A percentile compares a stretch with the other conserved stretches of the same genome.
Conservation (phyloP, 2,329 filamentous ascomycete genomes). For the Phialophora macrospora region DNA sequence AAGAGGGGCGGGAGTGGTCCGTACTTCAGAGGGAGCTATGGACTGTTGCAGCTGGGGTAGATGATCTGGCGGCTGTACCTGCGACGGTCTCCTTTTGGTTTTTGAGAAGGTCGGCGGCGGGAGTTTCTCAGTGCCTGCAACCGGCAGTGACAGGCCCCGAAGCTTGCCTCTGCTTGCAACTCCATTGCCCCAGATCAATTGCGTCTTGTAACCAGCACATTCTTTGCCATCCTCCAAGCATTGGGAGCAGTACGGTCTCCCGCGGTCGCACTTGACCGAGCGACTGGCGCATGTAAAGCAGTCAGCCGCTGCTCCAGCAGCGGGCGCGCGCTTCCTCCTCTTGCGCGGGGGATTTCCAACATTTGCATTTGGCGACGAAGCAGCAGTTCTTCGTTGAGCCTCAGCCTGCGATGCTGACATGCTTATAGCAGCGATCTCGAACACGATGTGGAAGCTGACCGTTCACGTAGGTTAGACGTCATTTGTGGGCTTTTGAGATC, state of each 20-base stretch:
- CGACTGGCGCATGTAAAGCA: slow-evolving; percentile 92
- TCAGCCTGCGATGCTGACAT: slow-evolving; percentile 26
- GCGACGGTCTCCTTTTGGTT: slow-evolving; percentile 28
- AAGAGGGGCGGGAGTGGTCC: slow-evolving; percentile 6
- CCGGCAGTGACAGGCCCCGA: slow-evolving; percentile 77
- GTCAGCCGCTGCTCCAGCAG: slow-evolving; percentile 88
- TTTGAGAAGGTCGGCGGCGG: slow-evolving; percentile 19
- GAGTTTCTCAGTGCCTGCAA: slow-evolving; percentile 54
- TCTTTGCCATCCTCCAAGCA: slow-evolving; percentile 90
- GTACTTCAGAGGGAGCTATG: slow-evolving; percentile 5
- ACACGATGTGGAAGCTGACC: slow-evolving; percentile 13
- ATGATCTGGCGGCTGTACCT: slow-evolving; percentile 5
- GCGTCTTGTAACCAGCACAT: slow-evolving; percentile 95
- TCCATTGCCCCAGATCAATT: slow-evolving; percentile 93
- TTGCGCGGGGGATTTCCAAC: slow-evolving; percentile 52
- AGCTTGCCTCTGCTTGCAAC: slow-evolving; percentile 95
- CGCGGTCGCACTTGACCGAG: slow-evolving; percentile 83
- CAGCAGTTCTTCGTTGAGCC: slow-evolving; percentile 7
- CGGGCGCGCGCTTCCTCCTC: slow-evolving; percentile 83
- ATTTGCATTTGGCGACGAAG: slow-evolving; percentile 17
- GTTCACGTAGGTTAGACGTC: slow-evolving; percentile 11
- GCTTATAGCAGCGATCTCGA: slow-evolving; percentile 1
- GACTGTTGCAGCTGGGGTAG: slow-evolving; percentile 8
- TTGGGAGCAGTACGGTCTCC: slow-evolving; percentile 91
- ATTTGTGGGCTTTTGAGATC: slow-evolving; percentile 7